These are phyloP conservation scores for Mycena polygramma DNA, from an alignment of 768 basidiomycete genomes.

Conservation along the genomic window DNA sequence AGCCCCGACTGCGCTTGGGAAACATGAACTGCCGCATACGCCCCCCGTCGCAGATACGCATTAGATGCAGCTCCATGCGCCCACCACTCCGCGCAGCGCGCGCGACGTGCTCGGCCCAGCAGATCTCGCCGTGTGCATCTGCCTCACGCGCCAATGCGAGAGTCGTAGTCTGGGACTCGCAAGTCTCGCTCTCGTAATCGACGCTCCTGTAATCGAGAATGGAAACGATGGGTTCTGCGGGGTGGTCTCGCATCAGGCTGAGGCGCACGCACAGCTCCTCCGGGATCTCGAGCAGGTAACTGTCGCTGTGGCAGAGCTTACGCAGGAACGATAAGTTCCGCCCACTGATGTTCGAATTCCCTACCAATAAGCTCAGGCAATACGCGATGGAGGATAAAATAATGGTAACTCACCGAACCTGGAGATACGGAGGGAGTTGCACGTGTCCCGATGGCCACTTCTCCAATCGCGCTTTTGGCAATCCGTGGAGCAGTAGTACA, in stretches of 20 bases:
- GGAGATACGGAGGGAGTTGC: neutral
- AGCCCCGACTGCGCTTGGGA: neutral
- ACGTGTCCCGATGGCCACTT: neutral
- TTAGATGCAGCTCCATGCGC: conserved; percentile 11
- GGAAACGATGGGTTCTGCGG: neutral
- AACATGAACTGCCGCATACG: neutral
- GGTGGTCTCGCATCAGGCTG: neutral
- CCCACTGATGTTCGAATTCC: no score
- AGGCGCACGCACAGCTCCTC: neutral
- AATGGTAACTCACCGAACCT: neutral
- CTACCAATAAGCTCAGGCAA: neutral
- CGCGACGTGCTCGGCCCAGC: conserved; percentile 2
- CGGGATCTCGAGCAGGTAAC: no score
- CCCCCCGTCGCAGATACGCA: neutral
- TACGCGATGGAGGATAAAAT: no score
- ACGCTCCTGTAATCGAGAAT: neutral
- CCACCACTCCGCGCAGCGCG: conserved; percentile 1
- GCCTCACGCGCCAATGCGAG: neutral
- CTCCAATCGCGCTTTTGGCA: neutral
- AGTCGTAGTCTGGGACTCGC: no score
- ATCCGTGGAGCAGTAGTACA: neutral
- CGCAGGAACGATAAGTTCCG: neutral
- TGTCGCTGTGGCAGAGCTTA: neutral
- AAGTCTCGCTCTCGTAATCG: neutral
- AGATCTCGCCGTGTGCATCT: neutral